phyloP scores from a whole-genome alignment of 2,329 filamentous ascomycete species.

The Esteya vermicola region DNA sequence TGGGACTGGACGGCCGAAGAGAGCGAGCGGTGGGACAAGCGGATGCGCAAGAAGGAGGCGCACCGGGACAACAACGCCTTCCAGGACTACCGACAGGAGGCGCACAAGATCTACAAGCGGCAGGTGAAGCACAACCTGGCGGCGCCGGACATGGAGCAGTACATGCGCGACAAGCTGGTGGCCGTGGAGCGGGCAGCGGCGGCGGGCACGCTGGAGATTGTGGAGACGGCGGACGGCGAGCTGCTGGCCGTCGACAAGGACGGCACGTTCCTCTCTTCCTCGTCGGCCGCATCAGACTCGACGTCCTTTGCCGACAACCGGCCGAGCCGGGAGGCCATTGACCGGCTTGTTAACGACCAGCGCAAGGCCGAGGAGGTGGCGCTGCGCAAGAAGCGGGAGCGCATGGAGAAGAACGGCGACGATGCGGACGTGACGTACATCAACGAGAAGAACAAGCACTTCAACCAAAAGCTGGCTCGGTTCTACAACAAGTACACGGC shows the following conservation, averaged over 20 bases:
- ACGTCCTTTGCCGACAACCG: constrained; percentile 72
- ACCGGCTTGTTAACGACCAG: constrained; percentile 74
- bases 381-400: constrained; percentile 72
- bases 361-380: constrained; percentile 77
- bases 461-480: constrained; percentile 89
- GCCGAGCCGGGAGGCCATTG: constrained; percentile 74
- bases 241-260: constrained; percentile 86
- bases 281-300: constrained; percentile 55
- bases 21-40: constrained; percentile 84
- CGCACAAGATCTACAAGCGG: constrained; percentile 84
- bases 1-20: constrained; percentile 99
- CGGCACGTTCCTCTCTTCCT: constrained; percentile 84
- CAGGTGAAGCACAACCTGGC: constrained; percentile 61
- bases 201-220: constrained; percentile 75
- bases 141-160: constrained; percentile 64
- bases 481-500: constrained; percentile 99
- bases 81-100: constrained; percentile 75
- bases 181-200: constrained; percentile 76
- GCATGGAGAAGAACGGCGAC: constrained; percentile 64
- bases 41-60: constrained; percentile 70
- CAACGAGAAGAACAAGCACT: constrained; percentile 99
- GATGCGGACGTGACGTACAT: constrained; percentile 94
- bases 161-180: constrained; percentile 73
- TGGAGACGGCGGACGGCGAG: constrained; percentile 91
- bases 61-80: constrained; percentile 80